A percentile compares a stretch with the other conserved stretches of the same genome.
These are phyloP conservation scores for Ceratocystis huliohia DNA, from an alignment of 2,329 filamentous ascomycete species.

Conservation along the genomic window DNA sequence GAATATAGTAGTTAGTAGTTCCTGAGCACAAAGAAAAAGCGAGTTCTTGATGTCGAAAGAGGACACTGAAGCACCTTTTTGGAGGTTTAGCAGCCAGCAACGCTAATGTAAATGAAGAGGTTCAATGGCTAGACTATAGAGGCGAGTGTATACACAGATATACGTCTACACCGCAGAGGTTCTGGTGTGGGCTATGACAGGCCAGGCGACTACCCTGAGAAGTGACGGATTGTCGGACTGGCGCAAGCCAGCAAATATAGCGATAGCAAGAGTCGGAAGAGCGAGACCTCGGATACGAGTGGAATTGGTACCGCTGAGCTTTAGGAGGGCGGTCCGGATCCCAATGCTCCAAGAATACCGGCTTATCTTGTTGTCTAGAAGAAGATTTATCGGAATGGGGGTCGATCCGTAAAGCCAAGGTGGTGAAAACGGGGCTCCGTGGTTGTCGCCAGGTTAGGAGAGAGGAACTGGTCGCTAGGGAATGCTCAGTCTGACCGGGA, in stretches of 20 bases:
- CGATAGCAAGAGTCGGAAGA: background rate
- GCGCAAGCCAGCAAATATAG: background rate
- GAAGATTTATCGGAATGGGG: background rate
- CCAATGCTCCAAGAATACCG: background rate
- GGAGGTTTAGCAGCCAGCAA: background rate
- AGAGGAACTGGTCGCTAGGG: background rate
- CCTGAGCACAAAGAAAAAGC: background rate
- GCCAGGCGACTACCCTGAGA: background rate
- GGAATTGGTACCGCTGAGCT: background rate
- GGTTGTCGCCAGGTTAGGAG: background rate
- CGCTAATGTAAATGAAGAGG: background rate
- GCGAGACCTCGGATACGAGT: background rate
- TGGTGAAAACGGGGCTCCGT: constrained; percentile 6
- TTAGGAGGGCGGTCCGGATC: background rate
- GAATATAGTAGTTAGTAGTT: too few relatives aligned
- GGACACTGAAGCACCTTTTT: background rate
- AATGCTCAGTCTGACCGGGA: background rate
- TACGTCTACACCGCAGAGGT: background rate
- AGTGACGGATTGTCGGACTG: background rate
- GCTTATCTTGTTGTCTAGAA: background rate
- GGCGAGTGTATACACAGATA: background rate
- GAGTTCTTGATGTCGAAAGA: background rate
- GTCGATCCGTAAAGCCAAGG: background rate
- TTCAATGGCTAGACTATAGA: background rate
- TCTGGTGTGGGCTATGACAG: background rate